A percentile compares a stretch with the other conserved stretches of the same genome.
Evolutionary conservation across 2,329 filamentous ascomycete genomes (phyloP).

Genomic region (Epichloe hybrida): DNA sequence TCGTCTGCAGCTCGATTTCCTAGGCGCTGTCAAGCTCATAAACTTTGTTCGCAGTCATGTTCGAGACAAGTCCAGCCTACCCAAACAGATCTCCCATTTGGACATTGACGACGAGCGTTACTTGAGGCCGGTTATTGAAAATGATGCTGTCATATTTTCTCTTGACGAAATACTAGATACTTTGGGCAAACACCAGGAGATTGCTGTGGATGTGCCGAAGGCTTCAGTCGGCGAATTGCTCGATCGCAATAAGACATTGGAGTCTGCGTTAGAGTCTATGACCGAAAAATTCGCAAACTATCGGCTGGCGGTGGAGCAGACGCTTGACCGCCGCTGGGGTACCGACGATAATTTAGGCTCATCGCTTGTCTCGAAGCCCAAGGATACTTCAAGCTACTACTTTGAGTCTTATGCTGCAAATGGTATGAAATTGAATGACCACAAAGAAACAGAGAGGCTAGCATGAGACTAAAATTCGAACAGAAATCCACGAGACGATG

Average conservation of each 20-base stretch:
- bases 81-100: constrained; percentile 43
- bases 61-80: constrained; percentile 30
- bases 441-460: background rate
- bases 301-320: constrained; percentile 50
- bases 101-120: constrained; percentile 67
- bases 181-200: constrained; percentile 26
- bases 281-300: constrained; percentile 52
- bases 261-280: constrained; percentile 46
- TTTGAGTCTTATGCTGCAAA: constrained; percentile 49
- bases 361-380: constrained; percentile 5
- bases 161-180: constrained; percentile 57
- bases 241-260: constrained; percentile 40
- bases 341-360: constrained; percentile 26
- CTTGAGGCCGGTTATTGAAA: constrained; percentile 71
- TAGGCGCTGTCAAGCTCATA: constrained; percentile 60
- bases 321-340: constrained; percentile 51
- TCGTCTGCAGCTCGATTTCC: constrained; percentile 51
- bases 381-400: constrained; percentile 30
- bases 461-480: background rate
- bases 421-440: constrained; percentile 30
- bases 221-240: constrained; percentile 23
- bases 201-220: constrained; percentile 3
- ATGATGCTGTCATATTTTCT: constrained; percentile 78
- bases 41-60: constrained; percentile 48
- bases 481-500: constrained; percentile 91